A percentile compares a stretch with the other conserved stretches of the same genome.
phyloP scores from a whole-genome alignment of 768 basidiomycete genomes.

The Guyanaporus albipodus region DNA sequence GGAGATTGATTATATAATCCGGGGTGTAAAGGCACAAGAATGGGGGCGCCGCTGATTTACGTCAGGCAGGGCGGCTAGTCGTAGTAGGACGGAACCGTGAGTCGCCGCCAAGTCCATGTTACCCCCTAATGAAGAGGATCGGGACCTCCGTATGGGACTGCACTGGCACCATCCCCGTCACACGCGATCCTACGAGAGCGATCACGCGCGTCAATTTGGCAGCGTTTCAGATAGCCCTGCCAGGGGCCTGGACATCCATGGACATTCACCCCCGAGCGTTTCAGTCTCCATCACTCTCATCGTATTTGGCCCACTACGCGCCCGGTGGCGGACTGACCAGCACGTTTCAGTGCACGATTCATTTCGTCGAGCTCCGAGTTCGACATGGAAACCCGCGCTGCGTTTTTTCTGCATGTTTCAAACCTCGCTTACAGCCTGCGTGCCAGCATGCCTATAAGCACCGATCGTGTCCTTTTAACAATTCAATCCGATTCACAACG shows the following conservation, averaged over 20 bases:
- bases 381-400: not conserved
- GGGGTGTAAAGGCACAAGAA: conserved; percentile 13
- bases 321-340: no score
- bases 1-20: conserved; percentile 17
- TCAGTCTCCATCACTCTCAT: not conserved
- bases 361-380: not conserved
- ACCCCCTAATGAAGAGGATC: no score
- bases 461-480: not conserved
- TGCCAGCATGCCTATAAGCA: not conserved
- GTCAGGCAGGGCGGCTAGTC: not conserved
- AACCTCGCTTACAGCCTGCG: not conserved
- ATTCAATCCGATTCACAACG: not conserved
- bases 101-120: not conserved
- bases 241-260: no score
- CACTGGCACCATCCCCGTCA: not conserved
- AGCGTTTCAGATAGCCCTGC: not conserved
- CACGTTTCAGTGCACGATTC: not conserved
- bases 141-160: not conserved
- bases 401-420: conserved; percentile 4
- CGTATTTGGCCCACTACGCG: no score
- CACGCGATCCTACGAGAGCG: not conserved
- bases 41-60: conserved; percentile 9
- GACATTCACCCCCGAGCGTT: not conserved
- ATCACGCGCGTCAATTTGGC: not conserved
- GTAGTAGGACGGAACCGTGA: conserved; percentile 14